phyloP scores from a whole-genome alignment of 1,284 basidiomycete species.

The Dichomitus squalens region DNA sequence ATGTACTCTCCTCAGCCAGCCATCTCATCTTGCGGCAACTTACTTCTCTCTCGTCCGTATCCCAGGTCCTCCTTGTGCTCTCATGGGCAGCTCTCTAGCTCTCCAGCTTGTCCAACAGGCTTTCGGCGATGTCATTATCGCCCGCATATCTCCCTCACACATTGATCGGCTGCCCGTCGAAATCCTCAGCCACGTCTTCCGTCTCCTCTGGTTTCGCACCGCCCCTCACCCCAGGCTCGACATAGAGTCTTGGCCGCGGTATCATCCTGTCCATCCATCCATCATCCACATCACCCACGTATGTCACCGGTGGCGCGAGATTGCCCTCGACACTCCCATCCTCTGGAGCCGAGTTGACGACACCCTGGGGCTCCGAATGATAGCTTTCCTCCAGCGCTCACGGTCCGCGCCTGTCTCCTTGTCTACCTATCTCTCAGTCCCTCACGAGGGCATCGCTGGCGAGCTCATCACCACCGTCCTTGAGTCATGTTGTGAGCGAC shows the following conservation, averaged over 20 bases:
- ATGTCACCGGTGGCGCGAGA: constrained; percentile 12
- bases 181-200: constrained; percentile 12
- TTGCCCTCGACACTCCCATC: constrained; percentile 10
- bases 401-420: constrained; percentile 4
- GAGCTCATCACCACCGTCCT: not conserved
- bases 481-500: not conserved
- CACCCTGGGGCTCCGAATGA: not conserved
- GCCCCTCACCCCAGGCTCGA: constrained; percentile 10
- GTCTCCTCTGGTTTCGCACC: constrained; percentile 4
- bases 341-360: constrained; percentile 14
- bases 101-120: not conserved
- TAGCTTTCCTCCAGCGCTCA: constrained; percentile 9
- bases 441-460: not conserved
- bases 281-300: constrained; percentile 11
- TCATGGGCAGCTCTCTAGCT: not conserved
- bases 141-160: not conserved
- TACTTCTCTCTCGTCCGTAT: not conserved
- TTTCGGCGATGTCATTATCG: not conserved
- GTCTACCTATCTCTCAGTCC: constrained; percentile 5
- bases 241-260: constrained; percentile 16
- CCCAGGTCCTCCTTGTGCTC: not conserved
- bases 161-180: constrained; percentile 6
- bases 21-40: too few relatives aligned
- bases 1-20: not conserved
- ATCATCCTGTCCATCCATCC: not conserved